Evolutionary conservation across 2,329 filamentous ascomycete species (phyloP).

Genomic region (Metarhizium sp.): DNA sequence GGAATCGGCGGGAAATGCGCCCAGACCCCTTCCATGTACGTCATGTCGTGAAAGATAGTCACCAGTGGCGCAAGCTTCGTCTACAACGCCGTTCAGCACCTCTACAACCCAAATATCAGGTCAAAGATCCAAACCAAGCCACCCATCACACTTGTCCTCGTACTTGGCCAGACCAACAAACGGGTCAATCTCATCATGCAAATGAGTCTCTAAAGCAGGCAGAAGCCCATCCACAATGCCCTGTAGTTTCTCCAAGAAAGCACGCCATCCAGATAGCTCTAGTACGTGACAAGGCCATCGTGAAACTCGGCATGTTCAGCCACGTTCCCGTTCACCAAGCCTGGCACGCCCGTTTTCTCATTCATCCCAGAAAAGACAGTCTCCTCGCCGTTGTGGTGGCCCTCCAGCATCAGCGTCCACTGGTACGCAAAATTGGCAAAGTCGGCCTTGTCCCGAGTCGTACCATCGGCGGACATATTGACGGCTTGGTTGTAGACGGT

Average conservation of each 20-base stretch:
- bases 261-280: conserved; percentile 20
- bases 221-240: no score
- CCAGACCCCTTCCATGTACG: no score
- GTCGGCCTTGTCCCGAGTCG: conserved; percentile 20
- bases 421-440: conserved; percentile 23
- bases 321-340: conserved; percentile 27
- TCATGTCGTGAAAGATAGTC: no score
- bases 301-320: conserved; percentile 30
- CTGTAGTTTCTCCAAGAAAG: conserved; percentile 7
- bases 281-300: conserved; percentile 7
- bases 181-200: no score
- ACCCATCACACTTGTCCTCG: no score
- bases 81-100: no score
- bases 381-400: conserved; percentile 21
- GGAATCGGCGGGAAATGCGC: no score
- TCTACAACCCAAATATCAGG: no score
- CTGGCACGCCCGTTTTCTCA: conserved; percentile 20
- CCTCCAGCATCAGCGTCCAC: conserved; percentile 13
- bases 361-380: conserved; percentile 29
- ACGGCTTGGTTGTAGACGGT: conserved; percentile 27
- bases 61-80: no score
- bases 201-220: no score
- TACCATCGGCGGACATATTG: conserved; percentile 19
- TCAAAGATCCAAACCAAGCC: no score
- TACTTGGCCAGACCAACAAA: no score